A percentile compares a stretch with the other conserved stretches of the same genome.
Conservation (phyloP, 257 asterid genomes). For the Solanum phureja region DNA sequence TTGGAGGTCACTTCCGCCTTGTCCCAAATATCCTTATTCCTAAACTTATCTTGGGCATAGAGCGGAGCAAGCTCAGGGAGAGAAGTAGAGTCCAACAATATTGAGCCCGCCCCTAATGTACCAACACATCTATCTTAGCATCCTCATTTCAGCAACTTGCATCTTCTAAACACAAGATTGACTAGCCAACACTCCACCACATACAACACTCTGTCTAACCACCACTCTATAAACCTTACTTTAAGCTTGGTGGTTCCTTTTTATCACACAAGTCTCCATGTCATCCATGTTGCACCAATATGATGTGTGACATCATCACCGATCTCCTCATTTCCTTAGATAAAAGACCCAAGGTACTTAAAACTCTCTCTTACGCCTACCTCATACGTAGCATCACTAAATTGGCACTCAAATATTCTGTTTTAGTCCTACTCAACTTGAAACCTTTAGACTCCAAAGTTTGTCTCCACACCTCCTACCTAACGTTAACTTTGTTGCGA, state of each 20-base stretch:
- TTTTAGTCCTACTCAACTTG: neutral
- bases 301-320: neutral
- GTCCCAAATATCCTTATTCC: neutral
- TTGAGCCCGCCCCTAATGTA: neutral
- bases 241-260: neutral
- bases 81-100: neutral
- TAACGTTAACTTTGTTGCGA: neutral
- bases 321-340: neutral
- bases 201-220: neutral
- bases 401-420: neutral
- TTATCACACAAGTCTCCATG: neutral
- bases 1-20: neutral
- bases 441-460: neutral
- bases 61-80: neutral
- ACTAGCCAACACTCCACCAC: neutral
- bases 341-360: neutral
- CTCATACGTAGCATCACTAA: neutral
- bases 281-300: neutral
- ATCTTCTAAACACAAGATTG: neutral
- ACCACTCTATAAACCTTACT: neutral
- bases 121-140: neutral
- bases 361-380: neutral
- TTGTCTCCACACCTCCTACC: neutral
- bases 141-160: neutral
- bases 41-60: neutral